Evolutionary conservation across 768 basidiomycete genomes (phyloP).

Genomic region (Royoungia palumana): DNA sequence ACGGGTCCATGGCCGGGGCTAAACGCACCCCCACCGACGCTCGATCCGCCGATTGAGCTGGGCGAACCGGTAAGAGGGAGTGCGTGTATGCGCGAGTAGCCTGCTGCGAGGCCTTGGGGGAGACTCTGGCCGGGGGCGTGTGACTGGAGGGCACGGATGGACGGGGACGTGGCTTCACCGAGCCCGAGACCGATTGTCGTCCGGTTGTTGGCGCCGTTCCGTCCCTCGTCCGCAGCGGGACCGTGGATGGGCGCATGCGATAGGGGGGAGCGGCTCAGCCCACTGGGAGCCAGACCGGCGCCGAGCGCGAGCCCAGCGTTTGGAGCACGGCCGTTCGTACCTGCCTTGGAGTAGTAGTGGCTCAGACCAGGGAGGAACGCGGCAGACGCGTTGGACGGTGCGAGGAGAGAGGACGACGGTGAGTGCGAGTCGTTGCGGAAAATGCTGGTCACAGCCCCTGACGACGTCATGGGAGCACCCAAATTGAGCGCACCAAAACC

Average conservation of each 20-base stretch:
- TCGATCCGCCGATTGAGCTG: constrained; percentile 26
- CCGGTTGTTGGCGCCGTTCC: constrained; percentile 9
- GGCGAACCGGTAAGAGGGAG: constrained; percentile 43
- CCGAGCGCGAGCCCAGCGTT: constrained; percentile 20
- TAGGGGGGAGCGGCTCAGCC: constrained; percentile 29
- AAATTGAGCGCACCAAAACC: constrained; percentile 30
- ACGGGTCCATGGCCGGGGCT: constrained; percentile 31
- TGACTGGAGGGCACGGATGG: constrained; percentile 73
- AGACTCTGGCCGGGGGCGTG: constrained; percentile 90
- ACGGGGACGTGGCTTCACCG: constrained; percentile 52
- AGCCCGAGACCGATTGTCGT: constrained; percentile 18
- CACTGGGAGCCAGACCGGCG: constrained; percentile 21
- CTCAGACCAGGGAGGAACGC: constrained; percentile 77
- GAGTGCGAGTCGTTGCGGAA: constrained; percentile 36
- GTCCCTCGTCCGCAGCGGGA: constrained; percentile 27
- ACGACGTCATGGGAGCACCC: constrained; percentile 7
- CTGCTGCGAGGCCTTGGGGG: constrained; percentile 89
- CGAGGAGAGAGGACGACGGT: constrained; percentile 36
- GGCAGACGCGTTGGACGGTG: constrained; percentile 76
- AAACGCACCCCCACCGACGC: constrained; percentile 26
- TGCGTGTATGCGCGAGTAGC: constrained; percentile 87
- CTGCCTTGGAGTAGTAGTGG: constrained; percentile 55
- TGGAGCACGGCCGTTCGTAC: constrained; percentile 27
- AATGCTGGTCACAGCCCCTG: constrained; percentile 18
- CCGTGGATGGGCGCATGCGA: constrained; percentile 27